Evolutionary conservation across 2,329 filamentous ascomycete genomes (phyloP).

Genomic region (Curvularia spicifera): DNA sequence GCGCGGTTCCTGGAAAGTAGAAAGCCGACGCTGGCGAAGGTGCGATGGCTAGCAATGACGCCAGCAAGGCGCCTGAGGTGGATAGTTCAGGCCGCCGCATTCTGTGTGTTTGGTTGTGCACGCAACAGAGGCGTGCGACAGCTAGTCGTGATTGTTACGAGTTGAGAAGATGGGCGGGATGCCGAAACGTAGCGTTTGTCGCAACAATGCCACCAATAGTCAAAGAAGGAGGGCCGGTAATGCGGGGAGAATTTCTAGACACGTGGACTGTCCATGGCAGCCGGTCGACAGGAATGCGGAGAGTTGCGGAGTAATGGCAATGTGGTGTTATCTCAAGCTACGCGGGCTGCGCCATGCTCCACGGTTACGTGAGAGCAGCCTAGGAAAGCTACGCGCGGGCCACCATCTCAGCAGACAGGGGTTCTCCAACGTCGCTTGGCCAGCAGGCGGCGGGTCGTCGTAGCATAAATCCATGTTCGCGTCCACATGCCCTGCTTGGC

Average conservation of each 20-base stretch:
- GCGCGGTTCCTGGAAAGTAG: constrained; percentile 95
- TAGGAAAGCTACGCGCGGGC: constrained; percentile 31
- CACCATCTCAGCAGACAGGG: constrained; percentile 19
- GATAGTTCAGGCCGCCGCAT: constrained; percentile 44
- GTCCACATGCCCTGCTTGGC: not conserved
- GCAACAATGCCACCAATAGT: constrained; percentile 11
- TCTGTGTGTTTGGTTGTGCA: constrained; percentile 11
- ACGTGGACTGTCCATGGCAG: constrained; percentile 7
- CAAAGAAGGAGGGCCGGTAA: not conserved
- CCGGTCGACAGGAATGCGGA: not conserved
- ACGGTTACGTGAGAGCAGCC: constrained; percentile 23
- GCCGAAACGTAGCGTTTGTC: constrained; percentile 21
- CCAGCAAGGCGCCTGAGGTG: constrained; percentile 35
- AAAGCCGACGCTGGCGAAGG: constrained; percentile 66
- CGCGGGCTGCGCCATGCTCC: constrained; percentile 29
- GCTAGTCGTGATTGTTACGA: constrained; percentile 11
- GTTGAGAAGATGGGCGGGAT: constrained; percentile 19
- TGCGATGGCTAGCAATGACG: constrained; percentile 49
- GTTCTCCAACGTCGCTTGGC: constrained; percentile 3
- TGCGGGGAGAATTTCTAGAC: constrained; percentile 1
- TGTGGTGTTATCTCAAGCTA: constrained; percentile 34
- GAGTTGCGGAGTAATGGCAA: constrained; percentile 20
- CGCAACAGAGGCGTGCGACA: constrained; percentile 8
- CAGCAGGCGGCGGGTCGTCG: not conserved
- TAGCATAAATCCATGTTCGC: constrained; percentile 1